These are phyloP conservation scores for Candida khao-thaluensis DNA, from an alignment of 805 yeast genomes.

Conservation along the genomic window DNA sequence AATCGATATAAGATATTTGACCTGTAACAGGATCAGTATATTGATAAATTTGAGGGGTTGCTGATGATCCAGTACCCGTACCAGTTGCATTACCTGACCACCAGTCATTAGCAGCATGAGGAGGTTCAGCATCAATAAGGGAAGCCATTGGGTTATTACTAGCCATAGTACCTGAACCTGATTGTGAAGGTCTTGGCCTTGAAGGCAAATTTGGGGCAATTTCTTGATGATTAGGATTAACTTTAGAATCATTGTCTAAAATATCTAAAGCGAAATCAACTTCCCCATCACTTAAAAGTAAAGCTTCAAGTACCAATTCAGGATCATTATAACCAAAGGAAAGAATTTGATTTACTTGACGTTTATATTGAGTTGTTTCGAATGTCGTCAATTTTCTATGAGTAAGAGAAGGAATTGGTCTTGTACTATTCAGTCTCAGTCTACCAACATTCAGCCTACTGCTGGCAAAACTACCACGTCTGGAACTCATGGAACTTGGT, in stretches of 20 bases:
- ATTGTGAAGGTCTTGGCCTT: constrained; percentile 28
- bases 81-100: constrained; percentile 22
- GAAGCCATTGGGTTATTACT: constrained; percentile 30
- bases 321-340: constrained; percentile 57
- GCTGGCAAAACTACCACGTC: constrained; percentile 14
- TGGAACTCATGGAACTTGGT: constrained; percentile 31
- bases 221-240: constrained; percentile 37
- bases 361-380: constrained; percentile 52
- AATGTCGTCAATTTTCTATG: constrained; percentile 54
- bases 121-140: constrained; percentile 7
- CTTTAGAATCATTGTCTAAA: constrained; percentile 40
- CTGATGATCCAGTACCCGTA: constrained; percentile 13
- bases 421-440: constrained; percentile 21
- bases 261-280: constrained; percentile 58
- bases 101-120: constrained; percentile 27
- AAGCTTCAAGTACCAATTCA: constrained; percentile 62
- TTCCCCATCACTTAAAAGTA: constrained; percentile 58
- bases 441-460: constrained; percentile 6
- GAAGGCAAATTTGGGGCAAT: constrained; percentile 50
- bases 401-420: constrained; percentile 38
- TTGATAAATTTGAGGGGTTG: constrained; percentile 55
- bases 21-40: constrained; percentile 75
- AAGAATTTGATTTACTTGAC: constrained; percentile 43
- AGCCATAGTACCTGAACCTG: constrained; percentile 14
- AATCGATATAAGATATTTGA: constrained; percentile 61